Conservation (phyloP, 2,329 filamentous ascomycete species). For the Sclerotinia spermophila region DNA sequence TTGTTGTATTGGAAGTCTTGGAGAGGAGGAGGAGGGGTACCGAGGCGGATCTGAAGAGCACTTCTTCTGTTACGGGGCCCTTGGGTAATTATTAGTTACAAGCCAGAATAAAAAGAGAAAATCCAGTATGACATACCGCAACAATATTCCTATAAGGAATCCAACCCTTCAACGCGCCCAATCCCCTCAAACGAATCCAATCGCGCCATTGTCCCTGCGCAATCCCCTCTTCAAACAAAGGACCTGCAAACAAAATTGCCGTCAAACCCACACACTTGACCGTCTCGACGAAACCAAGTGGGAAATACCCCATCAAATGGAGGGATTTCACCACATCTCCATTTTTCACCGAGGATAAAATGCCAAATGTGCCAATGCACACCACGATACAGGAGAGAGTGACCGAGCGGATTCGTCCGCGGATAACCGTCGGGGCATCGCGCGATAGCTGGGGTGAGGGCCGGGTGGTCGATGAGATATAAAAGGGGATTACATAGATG, state of each 20-base stretch:
- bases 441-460: slow-evolving; percentile 75
- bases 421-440: slow-evolving; percentile 87
- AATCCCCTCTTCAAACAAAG: slow-evolving; percentile 74
- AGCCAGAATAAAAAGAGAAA: background rate
- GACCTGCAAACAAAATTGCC: slow-evolving; percentile 74
- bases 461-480: slow-evolving; percentile 74
- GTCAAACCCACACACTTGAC: slow-evolving; percentile 66
- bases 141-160: slow-evolving; percentile 83
- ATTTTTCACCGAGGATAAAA: slow-evolving; percentile 56
- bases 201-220: slow-evolving; percentile 67
- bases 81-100: slow-evolving; percentile 9
- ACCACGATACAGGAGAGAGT: slow-evolving; percentile 69
- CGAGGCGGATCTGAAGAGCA: slow-evolving; percentile 86
- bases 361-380: slow-evolving; percentile 60
- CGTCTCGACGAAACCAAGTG: slow-evolving; percentile 63
- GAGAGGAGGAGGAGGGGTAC: slow-evolving; percentile 78
- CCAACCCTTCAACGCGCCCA: slow-evolving; percentile 67
- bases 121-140: slow-evolving; percentile 56
- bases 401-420: slow-evolving; percentile 77
- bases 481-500: slow-evolving; percentile 87
- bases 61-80: slow-evolving; percentile 88
- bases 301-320: slow-evolving; percentile 77
- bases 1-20: slow-evolving; percentile 46
- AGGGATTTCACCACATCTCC: slow-evolving; percentile 53
- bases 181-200: slow-evolving; percentile 55